phyloP scores from a whole-genome alignment of 75 land plant genomes.

The Picea sitchensis region DNA sequence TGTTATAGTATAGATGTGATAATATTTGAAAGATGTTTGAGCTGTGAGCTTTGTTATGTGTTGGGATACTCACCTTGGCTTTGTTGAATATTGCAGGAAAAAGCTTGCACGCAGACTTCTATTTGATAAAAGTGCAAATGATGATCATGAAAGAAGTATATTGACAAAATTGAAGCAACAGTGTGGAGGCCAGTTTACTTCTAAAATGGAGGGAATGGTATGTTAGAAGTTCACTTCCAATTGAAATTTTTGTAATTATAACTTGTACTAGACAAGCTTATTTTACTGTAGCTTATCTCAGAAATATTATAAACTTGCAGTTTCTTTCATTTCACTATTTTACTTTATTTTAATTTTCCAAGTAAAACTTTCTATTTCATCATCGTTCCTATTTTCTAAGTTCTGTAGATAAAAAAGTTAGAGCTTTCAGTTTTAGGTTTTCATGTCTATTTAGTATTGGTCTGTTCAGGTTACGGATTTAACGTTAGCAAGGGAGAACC shows the following conservation, averaged over 20 bases:
- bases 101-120: constrained; percentile 93
- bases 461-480: constrained; percentile 81
- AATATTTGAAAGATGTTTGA: too few relatives aligned
- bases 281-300: background rate
- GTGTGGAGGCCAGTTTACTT: constrained; percentile 97
- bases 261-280: background rate
- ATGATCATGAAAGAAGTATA: constrained; percentile 96
- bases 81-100: constrained; percentile 87
- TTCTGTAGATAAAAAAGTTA: background rate
- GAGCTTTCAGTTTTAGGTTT: background rate
- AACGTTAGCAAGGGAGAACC: constrained; percentile 91
- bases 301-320: background rate
- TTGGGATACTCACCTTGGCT: constrained; percentile 1
- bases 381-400: too few relatives aligned
- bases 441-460: background rate
- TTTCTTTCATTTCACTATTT: background rate
- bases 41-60: too few relatives aligned
- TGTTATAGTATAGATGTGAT: too few relatives aligned
- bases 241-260: too few relatives aligned
- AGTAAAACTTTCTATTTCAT: too few relatives aligned
- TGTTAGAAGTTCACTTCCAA: constrained; percentile 4
- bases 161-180: constrained; percentile 93
- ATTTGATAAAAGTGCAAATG: constrained; percentile 95
- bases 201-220: constrained; percentile 99
- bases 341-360: too few relatives aligned